A percentile compares a stretch with the other conserved stretches of the same genome.
Evolutionary conservation across 2,329 filamentous ascomycete species (phyloP).

Genomic region (Monosporascus sp.): DNA sequence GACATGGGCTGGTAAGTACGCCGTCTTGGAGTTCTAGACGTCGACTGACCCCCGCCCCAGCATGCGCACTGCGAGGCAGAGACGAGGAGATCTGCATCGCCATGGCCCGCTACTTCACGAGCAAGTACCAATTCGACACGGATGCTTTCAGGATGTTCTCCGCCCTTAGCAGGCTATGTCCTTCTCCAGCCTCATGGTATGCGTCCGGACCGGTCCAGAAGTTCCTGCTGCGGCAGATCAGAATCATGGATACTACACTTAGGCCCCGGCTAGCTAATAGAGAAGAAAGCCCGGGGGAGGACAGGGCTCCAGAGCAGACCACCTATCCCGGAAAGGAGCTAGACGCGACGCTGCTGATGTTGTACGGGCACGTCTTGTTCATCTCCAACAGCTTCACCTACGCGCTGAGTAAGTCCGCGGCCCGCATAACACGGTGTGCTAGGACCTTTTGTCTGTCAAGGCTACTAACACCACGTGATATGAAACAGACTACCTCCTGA

Average conservation of each 20-base stretch:
- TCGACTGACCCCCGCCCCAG: conserved; percentile 33
- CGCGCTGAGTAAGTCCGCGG: conserved; percentile 58
- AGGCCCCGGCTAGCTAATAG: conserved; percentile 40
- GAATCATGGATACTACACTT: conserved; percentile 72
- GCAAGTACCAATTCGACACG: conserved; percentile 71
- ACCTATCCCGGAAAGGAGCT: conserved; percentile 45
- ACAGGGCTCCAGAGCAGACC: conserved; percentile 27
- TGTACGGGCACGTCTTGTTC: conserved; percentile 88
- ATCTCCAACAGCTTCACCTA: conserved; percentile 78
- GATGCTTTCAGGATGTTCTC: conserved; percentile 82
- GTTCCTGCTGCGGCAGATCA: conserved; percentile 86
- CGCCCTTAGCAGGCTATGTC: conserved; percentile 69
- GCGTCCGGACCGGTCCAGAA: conserved; percentile 81
- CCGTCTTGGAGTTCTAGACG: background rate
- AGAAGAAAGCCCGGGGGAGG: conserved; percentile 33
- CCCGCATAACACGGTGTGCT: too few species aligned
- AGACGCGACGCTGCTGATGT: conserved; percentile 76
- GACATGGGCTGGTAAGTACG: conserved; percentile 63
- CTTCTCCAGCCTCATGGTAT: conserved; percentile 70
- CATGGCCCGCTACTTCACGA: conserved; percentile 78
- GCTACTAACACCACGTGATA: conserved; percentile 3
- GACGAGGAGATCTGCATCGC: conserved; percentile 72
- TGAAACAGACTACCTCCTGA: conserved; percentile 71
- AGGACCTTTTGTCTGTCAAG: too few species aligned
- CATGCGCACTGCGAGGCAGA: conserved; percentile 75